Evolutionary conservation across 768 basidiomycete species (phyloP), one percentile per base, ranked within the genome.

Genomic region (Infundibulicybe gibba): DNA sequence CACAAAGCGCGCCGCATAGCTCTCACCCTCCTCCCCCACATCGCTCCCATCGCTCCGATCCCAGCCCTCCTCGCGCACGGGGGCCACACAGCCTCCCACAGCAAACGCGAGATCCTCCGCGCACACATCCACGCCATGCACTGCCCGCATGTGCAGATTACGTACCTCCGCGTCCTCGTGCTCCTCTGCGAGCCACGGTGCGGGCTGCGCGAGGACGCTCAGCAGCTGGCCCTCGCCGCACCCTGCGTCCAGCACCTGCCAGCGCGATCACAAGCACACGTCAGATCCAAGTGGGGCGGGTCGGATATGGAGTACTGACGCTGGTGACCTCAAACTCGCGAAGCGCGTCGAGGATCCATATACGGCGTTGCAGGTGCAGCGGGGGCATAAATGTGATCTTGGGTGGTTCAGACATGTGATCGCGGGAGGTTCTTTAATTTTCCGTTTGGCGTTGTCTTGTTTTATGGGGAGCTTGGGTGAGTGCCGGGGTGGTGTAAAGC

Each of bases 181-280:
- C 2, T 72, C 72, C 15, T 79, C 60, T 37, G 69, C 52, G 19
- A 85, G 75, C 79, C 86, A 87, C 1, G 85, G 82, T 1, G 90
- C 81, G 0, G 91, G 85, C 56, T 87, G 83, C 52, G 79, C 79
- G 10, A 94, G 79, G 9, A 81, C 75, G 0, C 71, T 61, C 12
- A 94, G 77, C 6, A 94, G 73, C 33, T 81, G 71, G 16, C 91
- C 91, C 63, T 89, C 82, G 34, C 91, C 91, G 54, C 91, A 94
- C 3, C 91, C 91, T 20, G 91, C 70, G 55, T 94, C 91, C 41
- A 92, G 68, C 6, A 93, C 73, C 89, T 91, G 46, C 49, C 41
- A 32, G 19, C 50, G 1, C 6, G 39, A 38, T 38, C 12, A 1
- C 21, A 12, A 6, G 34, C 25, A 32, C 15, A 38, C 9, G 33